Percentiles rank a stretch among this genome's conserved stretches.
phyloP scores from a whole-genome alignment of 2,329 filamentous ascomycete genomes.

The Fusarium marasasianum region DNA sequence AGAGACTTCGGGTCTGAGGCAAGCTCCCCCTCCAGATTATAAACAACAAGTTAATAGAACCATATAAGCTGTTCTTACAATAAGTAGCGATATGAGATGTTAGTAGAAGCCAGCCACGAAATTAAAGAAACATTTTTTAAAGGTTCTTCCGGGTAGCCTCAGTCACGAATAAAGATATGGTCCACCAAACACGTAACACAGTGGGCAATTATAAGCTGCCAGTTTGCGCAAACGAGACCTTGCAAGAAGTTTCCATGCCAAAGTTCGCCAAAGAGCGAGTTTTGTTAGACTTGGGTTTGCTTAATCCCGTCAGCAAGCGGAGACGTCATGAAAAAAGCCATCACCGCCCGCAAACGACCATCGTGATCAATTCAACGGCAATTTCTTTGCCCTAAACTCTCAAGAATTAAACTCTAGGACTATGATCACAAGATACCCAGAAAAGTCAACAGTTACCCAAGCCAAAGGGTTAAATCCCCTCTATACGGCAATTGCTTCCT shows the following conservation, averaged over 20 bases:
- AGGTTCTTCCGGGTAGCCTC: not conserved
- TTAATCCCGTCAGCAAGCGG: not conserved
- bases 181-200: not conserved
- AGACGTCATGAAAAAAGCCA: not conserved
- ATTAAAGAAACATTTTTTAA: not conserved
- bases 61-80: accelerated
- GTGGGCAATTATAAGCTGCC: not conserved
- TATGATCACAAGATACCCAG: not conserved
- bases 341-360: not conserved
- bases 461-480: not conserved
- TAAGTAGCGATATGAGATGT: accelerated
- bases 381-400: not conserved
- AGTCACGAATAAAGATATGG: no score
- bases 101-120: not conserved
- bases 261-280: not conserved
- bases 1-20: no score
- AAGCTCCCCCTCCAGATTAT: accelerated
- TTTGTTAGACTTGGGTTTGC: not conserved
- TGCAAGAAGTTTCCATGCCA: no score
- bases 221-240: not conserved
- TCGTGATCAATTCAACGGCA: not conserved
- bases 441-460: not conserved
- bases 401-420: not conserved
- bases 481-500: not conserved
- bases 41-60: accelerated